Base-by-base conservation (phyloP, 192 early-diverging fungal genomes). In the Obelidium mucronatum region DNA sequence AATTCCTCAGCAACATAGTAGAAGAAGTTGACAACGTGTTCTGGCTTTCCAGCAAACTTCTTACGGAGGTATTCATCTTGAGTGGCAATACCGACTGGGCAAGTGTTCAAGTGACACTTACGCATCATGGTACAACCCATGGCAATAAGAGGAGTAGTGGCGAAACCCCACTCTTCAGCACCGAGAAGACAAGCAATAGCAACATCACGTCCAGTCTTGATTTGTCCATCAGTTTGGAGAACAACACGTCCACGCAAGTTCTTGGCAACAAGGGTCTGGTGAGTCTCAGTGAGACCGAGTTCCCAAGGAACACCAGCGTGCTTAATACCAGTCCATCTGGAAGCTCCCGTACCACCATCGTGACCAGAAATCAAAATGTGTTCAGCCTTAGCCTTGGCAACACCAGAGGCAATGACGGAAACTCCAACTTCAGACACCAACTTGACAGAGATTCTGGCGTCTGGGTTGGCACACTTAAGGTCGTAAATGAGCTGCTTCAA, bases 221-320 rank as follows among this genome's bases (percentile, higher is more conserved):
- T 92, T 83, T 99, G 97, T 58, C 97, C 97, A 84, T 99, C 97
- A 33, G 97, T 98, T 85, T 99, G 97, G 62, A 99, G 87, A 63
- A 96, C 87, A 70, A 99, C 94, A 70, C 97, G 92, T 40, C 96
- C 96, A 83, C 97, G 93, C 58, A 99, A 89, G 69, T 95, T 95
- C 81, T 98, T 98, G 19, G 98, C 90, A 8, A 98, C 97, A 79
- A 99, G 85, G 13, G 97, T 99, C 85, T 99, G 97, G 80, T 99
- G 97, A 34, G 96, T 96, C 86, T 99, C 97, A n/a, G 96, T 96
- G 33, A 99, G 84, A 75, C 97, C 97, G 35, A 99, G 86, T 87
- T 99, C 97, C 97, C 97, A 99, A 15, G 97, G 97, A 63, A 99
- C 83, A 80, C 97, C 97, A 26, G 97, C 96, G 74, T 98, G 95